phyloP scores from a whole-genome alignment of 176 grass and related monocot species.

The Ampelocalamus luodianensis region DNA sequence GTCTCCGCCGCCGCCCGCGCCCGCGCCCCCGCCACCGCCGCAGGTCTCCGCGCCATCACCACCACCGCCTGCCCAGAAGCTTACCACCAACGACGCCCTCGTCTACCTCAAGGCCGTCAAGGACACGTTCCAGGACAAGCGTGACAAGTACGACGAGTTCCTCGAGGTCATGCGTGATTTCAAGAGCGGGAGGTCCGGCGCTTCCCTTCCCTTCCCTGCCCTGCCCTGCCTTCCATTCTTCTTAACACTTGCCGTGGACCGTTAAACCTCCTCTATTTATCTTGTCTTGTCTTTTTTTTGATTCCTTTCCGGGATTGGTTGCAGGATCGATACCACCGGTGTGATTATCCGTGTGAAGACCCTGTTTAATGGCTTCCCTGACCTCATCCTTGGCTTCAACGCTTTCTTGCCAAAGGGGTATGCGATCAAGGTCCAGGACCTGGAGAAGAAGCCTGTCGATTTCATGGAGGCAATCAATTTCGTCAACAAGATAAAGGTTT shows the following conservation, averaged over 20 bases:
- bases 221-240: not conserved
- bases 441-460: conserved; percentile 78
- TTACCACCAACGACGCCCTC: conserved; percentile 77
- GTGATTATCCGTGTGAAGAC: conserved; percentile 74
- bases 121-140: conserved; percentile 76
- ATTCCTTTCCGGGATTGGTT: not conserved
- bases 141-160: conserved; percentile 79
- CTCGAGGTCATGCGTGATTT: conserved; percentile 88
- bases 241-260: not conserved
- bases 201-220: not conserved
- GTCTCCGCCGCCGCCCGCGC: conserved; percentile 20
- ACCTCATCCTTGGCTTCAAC: conserved; percentile 81
- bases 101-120: conserved; percentile 73
- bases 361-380: conserved; percentile 71
- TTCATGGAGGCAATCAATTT: conserved; percentile 82
- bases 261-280: not conserved
- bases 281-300: not conserved
- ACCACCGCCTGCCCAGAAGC: conserved; percentile 35
- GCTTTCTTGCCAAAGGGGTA: conserved; percentile 82
- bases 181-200: conserved; percentile 64
- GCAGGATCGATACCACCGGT: conserved; percentile 64
- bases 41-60: not conserved
- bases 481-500: conserved; percentile 84
- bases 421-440: conserved; percentile 69
- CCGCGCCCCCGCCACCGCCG: not conserved